A percentile compares a stretch with the other conserved stretches of the same genome.
phyloP scores from a whole-genome alignment of 2,329 filamentous ascomycete genomes.

The Diaporthe sp. region DNA sequence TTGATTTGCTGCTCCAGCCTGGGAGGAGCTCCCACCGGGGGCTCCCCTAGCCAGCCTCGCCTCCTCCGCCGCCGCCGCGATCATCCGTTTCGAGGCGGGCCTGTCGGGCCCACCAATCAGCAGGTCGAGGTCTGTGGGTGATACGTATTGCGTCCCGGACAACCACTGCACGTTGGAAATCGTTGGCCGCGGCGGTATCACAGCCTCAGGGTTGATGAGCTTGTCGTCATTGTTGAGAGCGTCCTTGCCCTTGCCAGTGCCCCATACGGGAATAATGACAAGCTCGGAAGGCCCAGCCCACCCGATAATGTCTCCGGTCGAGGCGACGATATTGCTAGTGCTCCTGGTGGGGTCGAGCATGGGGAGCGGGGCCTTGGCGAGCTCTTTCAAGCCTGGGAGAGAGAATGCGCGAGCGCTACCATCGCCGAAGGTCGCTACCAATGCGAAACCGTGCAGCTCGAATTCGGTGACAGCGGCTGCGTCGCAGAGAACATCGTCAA shows the following conservation, averaged over 20 bases:
- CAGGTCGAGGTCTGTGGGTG: slow-evolving; percentile 87
- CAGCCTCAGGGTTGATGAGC: slow-evolving; percentile 82
- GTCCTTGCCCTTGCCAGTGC: slow-evolving; percentile 75
- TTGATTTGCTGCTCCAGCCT: slow-evolving; percentile 52
- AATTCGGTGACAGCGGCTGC: slow-evolving; percentile 83
- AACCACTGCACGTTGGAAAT: slow-evolving; percentile 99
- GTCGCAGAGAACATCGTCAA: slow-evolving; percentile 87
- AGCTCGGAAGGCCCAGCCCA: slow-evolving; percentile 93
- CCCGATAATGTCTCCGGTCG: slow-evolving; percentile 85
- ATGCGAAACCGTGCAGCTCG: slow-evolving; percentile 80
- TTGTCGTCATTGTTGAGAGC: slow-evolving; percentile 72
- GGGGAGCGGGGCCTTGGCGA: slow-evolving; percentile 76
- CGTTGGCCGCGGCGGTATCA: slow-evolving; percentile 85
- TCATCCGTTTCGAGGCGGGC: slow-evolving; percentile 89
- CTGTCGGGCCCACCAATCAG: slow-evolving; percentile 91
- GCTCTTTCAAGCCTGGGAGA: slow-evolving; percentile 89
- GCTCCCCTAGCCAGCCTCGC: slow-evolving; percentile 67
- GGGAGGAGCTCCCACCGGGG: slow-evolving; percentile 50
- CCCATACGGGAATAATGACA: slow-evolving; percentile 87
- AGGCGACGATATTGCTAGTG: slow-evolving; percentile 77
- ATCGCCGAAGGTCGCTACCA: slow-evolving; percentile 90
- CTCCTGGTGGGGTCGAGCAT: slow-evolving; percentile 83
- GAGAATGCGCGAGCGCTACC: slow-evolving; percentile 84
- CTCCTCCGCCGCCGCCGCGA: slow-evolving; percentile 83
- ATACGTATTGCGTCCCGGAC: slow-evolving; percentile 91